Conservation (phyloP, 441 rosid species). For the California macrophylla region DNA sequence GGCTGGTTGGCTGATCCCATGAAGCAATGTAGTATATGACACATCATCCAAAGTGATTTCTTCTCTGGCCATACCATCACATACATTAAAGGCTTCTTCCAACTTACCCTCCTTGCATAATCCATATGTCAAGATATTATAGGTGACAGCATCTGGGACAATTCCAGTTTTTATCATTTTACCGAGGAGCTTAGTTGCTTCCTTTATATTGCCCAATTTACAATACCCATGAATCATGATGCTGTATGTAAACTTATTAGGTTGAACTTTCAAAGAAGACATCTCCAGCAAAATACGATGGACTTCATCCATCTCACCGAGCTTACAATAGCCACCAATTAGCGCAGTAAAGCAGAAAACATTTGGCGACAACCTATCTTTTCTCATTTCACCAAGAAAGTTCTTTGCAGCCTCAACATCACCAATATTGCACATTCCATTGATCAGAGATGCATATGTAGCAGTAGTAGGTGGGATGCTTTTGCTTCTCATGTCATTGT, state of each 20-base stretch:
- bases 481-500: slow-evolving; percentile 41
- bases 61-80: slow-evolving; percentile 21
- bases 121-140: slow-evolving; percentile 40
- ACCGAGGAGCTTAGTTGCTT: slow-evolving; percentile 40
- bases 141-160: slow-evolving; percentile 42
- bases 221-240: slow-evolving; percentile 47
- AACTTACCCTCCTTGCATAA: slow-evolving; percentile 39
- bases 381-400: slow-evolving; percentile 39
- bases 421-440: slow-evolving; percentile 44
- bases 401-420: slow-evolving; percentile 36
- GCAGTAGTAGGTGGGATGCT: slow-evolving; percentile 32
- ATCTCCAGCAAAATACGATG: slow-evolving; percentile 37
- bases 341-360: slow-evolving; percentile 49
- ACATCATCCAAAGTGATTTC: slow-evolving; percentile 33
- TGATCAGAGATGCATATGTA: slow-evolving; percentile 49
- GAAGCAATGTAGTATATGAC: slow-evolving; percentile 40
- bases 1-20: slow-evolving; percentile 32
- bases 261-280: slow-evolving; percentile 30
- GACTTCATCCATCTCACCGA: slow-evolving; percentile 46
- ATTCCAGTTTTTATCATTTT: slow-evolving; percentile 43
- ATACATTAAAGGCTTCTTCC: slow-evolving; percentile 34
- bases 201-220: slow-evolving; percentile 37
- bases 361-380: slow-evolving; percentile 38
- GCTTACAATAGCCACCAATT: slow-evolving; percentile 44
- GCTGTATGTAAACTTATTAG: slow-evolving; percentile 53